A percentile compares a stretch with the other conserved stretches of the same genome.
Conservation (phyloP, 495 filamentous ascomycete genomes). For the Paragyromitra xinjiangensis region DNA sequence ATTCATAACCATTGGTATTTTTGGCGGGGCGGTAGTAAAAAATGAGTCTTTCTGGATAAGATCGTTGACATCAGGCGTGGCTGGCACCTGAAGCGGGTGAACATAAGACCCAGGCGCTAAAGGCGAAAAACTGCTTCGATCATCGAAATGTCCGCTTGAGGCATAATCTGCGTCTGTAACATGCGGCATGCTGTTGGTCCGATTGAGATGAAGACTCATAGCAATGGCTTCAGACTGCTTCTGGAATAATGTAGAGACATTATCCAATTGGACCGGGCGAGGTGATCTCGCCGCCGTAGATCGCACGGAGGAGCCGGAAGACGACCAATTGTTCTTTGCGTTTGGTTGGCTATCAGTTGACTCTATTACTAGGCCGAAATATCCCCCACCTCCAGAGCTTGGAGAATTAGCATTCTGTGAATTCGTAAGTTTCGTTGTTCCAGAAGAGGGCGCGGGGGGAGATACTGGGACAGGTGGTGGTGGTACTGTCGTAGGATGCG, state of each 20-base stretch:
- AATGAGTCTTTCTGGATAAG: constrained; percentile 30
- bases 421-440: constrained; percentile 31
- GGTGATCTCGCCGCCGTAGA: constrained; percentile 75
- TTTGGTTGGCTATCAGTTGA: constrained; percentile 69
- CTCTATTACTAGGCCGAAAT: constrained; percentile 80
- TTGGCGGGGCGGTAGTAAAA: constrained; percentile 36
- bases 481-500: constrained; percentile 32
- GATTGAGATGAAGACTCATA: constrained; percentile 64
- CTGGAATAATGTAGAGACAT: constrained; percentile 79
- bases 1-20: constrained; percentile 33
- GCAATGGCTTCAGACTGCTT: constrained; percentile 72
- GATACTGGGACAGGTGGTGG: constrained; percentile 33
- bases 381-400: constrained; percentile 59
- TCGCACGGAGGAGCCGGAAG: constrained; percentile 71
- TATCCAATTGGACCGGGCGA: constrained; percentile 72
- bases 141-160: constrained; percentile 49
- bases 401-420: constrained; percentile 40
- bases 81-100: constrained; percentile 38
- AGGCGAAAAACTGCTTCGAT: constrained; percentile 50
- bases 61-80: constrained; percentile 34
- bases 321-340: constrained; percentile 75
- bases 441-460: constrained; percentile 15
- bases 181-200: constrained; percentile 46
- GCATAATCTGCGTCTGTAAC: constrained; percentile 54
- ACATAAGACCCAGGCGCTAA: constrained; percentile 48